Percentiles rank a stretch among this genome's conserved stretches.
These are phyloP conservation scores for Bruguiera sexangula DNA, from an alignment of 345 rosid species.

Conservation along the genomic window DNA sequence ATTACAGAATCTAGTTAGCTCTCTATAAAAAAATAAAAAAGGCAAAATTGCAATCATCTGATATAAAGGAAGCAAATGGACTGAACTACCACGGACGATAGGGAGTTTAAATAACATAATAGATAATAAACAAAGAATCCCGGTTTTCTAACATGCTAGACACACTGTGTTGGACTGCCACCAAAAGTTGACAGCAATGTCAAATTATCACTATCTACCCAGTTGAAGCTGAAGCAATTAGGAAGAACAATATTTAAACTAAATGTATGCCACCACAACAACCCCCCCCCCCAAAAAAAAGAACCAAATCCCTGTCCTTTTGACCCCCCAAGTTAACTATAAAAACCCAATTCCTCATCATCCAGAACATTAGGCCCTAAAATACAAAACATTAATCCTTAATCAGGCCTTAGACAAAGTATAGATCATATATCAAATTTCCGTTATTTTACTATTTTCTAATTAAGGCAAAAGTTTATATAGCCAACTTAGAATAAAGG, in stretches of 20 bases:
- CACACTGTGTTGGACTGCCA: constrained; percentile 61
- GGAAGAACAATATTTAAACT: constrained; percentile 21
- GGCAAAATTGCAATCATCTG: too few relatives aligned
- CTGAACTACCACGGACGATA: background rate
- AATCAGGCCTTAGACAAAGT: background rate
- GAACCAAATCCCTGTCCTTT: too few relatives aligned
- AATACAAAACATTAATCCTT: background rate
- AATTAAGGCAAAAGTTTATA: too few relatives aligned
- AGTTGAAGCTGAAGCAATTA: constrained; percentile 66
- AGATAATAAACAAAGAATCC: constrained; percentile 36
- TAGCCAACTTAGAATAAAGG: background rate
- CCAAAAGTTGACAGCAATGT: constrained; percentile 82
- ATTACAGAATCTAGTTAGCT: constrained; percentile 23
- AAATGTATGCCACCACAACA: background rate
- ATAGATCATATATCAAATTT: background rate
- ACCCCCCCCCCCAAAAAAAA: too few relatives aligned
- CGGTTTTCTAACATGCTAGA: constrained; percentile 62
- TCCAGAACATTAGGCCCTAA: background rate
- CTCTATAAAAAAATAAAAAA: background rate
- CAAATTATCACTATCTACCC: constrained; percentile 72
- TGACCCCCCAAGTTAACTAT: background rate
- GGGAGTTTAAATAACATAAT: constrained; percentile 3
- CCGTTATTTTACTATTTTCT: too few relatives aligned
- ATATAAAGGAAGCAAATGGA: too few relatives aligned
- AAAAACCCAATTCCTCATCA: background rate